These are phyloP conservation scores for Diaporthe longicolla DNA, from an alignment of 2,329 filamentous ascomycete genomes.

Conservation along the genomic window DNA sequence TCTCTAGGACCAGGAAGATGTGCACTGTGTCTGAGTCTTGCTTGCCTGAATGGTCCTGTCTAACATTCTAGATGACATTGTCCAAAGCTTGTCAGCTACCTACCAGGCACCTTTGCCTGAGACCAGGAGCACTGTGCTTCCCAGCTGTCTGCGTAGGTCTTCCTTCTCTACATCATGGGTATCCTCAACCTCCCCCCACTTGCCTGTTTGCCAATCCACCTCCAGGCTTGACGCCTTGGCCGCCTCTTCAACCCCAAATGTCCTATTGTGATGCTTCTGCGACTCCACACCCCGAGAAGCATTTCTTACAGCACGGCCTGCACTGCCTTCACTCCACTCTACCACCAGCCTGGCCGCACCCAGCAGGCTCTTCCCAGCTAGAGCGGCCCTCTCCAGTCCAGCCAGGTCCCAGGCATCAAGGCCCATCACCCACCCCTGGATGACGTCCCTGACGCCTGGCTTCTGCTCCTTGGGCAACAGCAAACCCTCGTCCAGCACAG, in stretches of 20 bases:
- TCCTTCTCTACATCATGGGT: constrained; percentile 97
- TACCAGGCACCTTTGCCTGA: constrained; percentile 64
- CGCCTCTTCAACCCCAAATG: constrained; percentile 87
- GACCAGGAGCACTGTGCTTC: constrained; percentile 87
- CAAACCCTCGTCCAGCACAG: constrained; percentile 83
- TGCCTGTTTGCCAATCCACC: constrained; percentile 88
- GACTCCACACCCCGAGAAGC: constrained; percentile 46
- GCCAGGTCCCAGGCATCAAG: constrained; percentile 87
- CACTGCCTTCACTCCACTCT: constrained; percentile 87
- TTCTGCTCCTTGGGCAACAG: constrained; percentile 84
- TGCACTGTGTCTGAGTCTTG: background rate
- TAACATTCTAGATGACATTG: background rate
- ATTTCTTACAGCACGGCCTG: constrained; percentile 55
- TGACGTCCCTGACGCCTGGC: constrained; percentile 80
- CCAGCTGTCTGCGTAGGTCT: constrained; percentile 88
- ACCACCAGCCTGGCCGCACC: constrained; percentile 82
- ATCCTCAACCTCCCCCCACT: constrained; percentile 98
- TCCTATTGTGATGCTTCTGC: constrained; percentile 48
- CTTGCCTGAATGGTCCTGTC: background rate
- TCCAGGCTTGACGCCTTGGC: constrained; percentile 84
- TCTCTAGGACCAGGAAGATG: background rate
- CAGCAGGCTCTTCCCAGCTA: constrained; percentile 90
- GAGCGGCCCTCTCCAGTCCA: constrained; percentile 84
- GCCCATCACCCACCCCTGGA: constrained; percentile 81
- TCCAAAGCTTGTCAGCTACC: background rate